These are phyloP conservation scores for Hyaloperonospora arabidopsidis DNA, from an alignment of 352 stramenopile species.

Conservation along the genomic window DNA sequence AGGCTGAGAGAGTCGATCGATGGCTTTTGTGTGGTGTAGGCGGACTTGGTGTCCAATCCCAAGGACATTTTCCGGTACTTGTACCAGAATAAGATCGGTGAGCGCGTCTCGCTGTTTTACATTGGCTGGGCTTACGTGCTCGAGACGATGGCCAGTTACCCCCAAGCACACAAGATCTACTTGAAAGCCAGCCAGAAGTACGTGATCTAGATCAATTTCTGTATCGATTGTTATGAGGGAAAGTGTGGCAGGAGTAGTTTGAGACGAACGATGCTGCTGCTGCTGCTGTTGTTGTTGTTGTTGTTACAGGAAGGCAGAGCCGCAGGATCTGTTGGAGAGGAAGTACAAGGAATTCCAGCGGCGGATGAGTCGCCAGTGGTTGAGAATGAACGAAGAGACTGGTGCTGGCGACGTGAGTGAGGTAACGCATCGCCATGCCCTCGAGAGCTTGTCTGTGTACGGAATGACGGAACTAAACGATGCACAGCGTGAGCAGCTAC, in stretches of 20 bases:
- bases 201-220: constrained; percentile 12
- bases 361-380: constrained; percentile 76
- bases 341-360: constrained; percentile 83
- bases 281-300: constrained; percentile 2
- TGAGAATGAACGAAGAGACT: constrained; percentile 51
- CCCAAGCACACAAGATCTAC: constrained; percentile 82
- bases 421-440: constrained; percentile 45
- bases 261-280: not conserved
- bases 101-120: constrained; percentile 76
- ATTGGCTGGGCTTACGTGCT: constrained; percentile 80
- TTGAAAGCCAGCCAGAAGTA: constrained; percentile 83
- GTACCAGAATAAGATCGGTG: constrained; percentile 82
- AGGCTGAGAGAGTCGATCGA: too few species aligned
- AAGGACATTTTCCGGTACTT: constrained; percentile 87
- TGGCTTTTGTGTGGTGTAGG: too few species aligned
- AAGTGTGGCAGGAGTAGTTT: not conserved
- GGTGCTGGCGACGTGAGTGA: constrained; percentile 22
- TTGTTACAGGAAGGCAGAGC: constrained; percentile 50
- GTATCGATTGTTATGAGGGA: too few species aligned
- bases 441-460: constrained; percentile 54
- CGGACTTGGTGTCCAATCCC: constrained; percentile 76
- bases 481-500: constrained; percentile 47
- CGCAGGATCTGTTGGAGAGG: constrained; percentile 51
- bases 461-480: constrained; percentile 43
- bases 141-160: constrained; percentile 73